Base-by-base conservation (phyloP, 208 protist genomes). In the Porcisia deanei region DNA sequence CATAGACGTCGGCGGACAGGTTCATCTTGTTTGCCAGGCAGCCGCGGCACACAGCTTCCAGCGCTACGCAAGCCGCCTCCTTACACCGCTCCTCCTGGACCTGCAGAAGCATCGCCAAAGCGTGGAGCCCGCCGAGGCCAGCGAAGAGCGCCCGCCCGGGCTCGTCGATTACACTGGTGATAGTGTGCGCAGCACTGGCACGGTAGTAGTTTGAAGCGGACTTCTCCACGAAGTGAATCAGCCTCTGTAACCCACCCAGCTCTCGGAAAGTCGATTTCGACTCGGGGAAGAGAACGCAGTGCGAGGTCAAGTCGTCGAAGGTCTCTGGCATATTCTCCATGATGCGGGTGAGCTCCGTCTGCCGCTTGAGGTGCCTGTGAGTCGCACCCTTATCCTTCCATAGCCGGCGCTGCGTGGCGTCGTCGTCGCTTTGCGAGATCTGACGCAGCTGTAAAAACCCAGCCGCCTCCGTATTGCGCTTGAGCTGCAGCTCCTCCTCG, bases 61-160 rank as follows among this genome's bases (percentile, higher is more conserved):
- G 74, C 10, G 91, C 91, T 0, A 96, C 88, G 70, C 94, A 97
- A 3, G 92, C 89, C 53, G 89, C 91, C 79, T 97, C 91, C 84
- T 97, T 97, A 75, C 94, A 95, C 7, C 92, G 91, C 82, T 97
- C 91, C 78, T 97, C 94, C 80, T 93, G 90, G 52, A 95, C 88
- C 30, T 85, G 85, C 54, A 97, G 83, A 47, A 97, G 85, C 34
- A 84, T 74, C 41, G 83, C 90, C 30, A 97, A 79, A 18, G 90
- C 90, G 70, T 91, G 81, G 18, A 97, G 75, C 71, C 94, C 94
- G 54, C 85, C 91, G 60, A 92, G 78, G 22, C 84, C 68, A 43
- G 81, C 75, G 71, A 96, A 88, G 52, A 85, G 43, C 20, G 88
- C 89, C 2, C 91, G 80, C n/a, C 94, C 94, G 16, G 71, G 72